Conservation (phyloP, 2,329 filamentous ascomycete genomes). For the Fusarium phyllophilum region DNA sequence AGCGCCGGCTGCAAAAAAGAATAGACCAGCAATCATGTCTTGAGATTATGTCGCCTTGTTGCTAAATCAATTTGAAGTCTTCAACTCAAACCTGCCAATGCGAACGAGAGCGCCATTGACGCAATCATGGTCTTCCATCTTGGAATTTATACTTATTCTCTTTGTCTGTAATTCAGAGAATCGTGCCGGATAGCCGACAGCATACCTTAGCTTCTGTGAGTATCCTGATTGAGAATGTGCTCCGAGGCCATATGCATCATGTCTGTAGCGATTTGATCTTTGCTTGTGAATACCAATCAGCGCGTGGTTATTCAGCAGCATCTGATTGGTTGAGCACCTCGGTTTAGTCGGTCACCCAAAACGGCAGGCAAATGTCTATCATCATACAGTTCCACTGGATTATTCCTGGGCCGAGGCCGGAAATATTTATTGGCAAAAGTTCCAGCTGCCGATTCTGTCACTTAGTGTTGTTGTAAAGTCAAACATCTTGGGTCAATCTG, state of each 20-base stretch:
- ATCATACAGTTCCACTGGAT: background rate
- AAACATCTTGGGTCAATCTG: background rate
- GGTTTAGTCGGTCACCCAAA: background rate
- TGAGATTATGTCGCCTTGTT: background rate
- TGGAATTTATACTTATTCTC: background rate
- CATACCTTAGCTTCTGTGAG: background rate
- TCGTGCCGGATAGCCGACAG: conserved; percentile 2
- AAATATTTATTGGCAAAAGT: background rate
- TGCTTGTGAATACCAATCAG: background rate
- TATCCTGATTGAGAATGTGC: background rate
- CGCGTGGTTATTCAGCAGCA: conserved; percentile 2
- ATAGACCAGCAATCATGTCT: background rate
- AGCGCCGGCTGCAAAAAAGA: background rate
- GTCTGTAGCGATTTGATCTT: background rate
- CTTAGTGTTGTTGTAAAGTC: no score
- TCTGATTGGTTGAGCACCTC: background rate
- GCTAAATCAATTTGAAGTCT: background rate
- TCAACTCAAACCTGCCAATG: background rate
- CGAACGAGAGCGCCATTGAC: background rate
- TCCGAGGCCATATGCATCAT: background rate
- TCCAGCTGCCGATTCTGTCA: background rate
- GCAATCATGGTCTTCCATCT: no score
- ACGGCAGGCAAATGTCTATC: background rate
- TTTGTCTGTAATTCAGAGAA: no score
- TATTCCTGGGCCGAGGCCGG: background rate